Conservation (phyloP, 2,329 filamentous ascomycete species). For the Colletotrichum lindemuthianum region DNA sequence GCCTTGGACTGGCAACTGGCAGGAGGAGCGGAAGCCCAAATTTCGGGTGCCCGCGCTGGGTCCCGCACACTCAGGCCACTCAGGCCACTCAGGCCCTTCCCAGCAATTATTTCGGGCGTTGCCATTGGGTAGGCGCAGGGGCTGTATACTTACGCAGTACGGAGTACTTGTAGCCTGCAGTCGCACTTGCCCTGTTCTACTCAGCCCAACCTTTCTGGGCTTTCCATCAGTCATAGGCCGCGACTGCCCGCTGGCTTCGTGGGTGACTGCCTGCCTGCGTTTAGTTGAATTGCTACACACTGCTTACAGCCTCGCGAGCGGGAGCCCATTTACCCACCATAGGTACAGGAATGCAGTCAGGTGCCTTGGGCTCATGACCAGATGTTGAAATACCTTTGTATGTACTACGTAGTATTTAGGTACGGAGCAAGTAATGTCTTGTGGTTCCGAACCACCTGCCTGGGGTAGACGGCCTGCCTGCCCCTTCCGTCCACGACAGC, state of each 20-base stretch:
- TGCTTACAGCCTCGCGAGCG: too few species aligned
- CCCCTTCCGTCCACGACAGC: conserved; percentile 18
- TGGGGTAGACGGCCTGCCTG: conserved; percentile 3
- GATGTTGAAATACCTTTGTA: too few species aligned
- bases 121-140: conserved; percentile 35
- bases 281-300: neutral
- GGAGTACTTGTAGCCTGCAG: too few species aligned
- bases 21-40: conserved; percentile 30
- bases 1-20: neutral
- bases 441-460: neutral
- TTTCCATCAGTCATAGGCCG: neutral
- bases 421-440: too few species aligned
- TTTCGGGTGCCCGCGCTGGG: conserved; percentile 33
- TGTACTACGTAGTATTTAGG: too few species aligned
- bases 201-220: conserved; percentile 30
- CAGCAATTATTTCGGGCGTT: neutral
- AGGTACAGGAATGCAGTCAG: too few species aligned
- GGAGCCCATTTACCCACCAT: too few species aligned
- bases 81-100: too few species aligned
- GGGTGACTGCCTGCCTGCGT: too few species aligned
- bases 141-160: conserved; percentile 7
- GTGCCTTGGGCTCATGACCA: too few species aligned
- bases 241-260: too few species aligned
- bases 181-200: conserved; percentile 23
- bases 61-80: neutral